These are phyloP conservation scores for Dactylellina sp. DNA, from an alignment of 2,329 filamentous ascomycete genomes.

Conservation along the genomic window DNA sequence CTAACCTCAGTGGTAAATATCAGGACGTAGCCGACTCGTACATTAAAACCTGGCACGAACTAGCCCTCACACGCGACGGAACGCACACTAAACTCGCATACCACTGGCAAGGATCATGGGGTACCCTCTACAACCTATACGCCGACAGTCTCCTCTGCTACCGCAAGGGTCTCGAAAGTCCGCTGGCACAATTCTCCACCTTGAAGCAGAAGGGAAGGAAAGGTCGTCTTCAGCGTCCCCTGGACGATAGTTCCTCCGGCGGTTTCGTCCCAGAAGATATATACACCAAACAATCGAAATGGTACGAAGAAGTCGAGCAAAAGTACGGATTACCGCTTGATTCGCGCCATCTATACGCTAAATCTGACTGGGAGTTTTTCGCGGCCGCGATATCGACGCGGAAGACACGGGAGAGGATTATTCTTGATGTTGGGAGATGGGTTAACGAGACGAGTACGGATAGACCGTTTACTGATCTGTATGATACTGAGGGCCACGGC, in stretches of 20 bases:
- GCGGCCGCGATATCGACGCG: slow-evolving; percentile 81
- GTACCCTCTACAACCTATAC: slow-evolving; percentile 86
- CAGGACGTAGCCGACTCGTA: slow-evolving; percentile 74
- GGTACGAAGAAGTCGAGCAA: slow-evolving; percentile 83
- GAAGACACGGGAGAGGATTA: slow-evolving; percentile 75
- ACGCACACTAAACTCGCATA: slow-evolving; percentile 83
- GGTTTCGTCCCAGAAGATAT: slow-evolving; percentile 76
- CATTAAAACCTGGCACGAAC: slow-evolving; percentile 77
- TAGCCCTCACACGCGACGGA: slow-evolving; percentile 76
- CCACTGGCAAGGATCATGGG: slow-evolving; percentile 83
- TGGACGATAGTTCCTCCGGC: background rate
- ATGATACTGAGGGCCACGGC: slow-evolving; percentile 81
- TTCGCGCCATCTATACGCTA: slow-evolving; percentile 83
- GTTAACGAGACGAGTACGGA: slow-evolving; percentile 84
- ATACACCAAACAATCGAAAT: slow-evolving; percentile 82
- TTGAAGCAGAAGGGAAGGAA: slow-evolving; percentile 57
- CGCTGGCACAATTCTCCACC: slow-evolving; percentile 50
- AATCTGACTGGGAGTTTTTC: slow-evolving; percentile 93
- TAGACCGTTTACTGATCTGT: slow-evolving; percentile 82
- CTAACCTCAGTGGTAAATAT: background rate
- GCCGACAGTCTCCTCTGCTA: slow-evolving; percentile 84
- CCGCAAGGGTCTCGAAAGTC: slow-evolving; percentile 65
- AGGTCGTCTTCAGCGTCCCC: slow-evolving; percentile 1
- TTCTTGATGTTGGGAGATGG: slow-evolving; percentile 81
- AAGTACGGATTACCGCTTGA: slow-evolving; percentile 86